Conservation (phyloP, 139 green algal species). For the Astrephomene gubernaculifera region DNA sequence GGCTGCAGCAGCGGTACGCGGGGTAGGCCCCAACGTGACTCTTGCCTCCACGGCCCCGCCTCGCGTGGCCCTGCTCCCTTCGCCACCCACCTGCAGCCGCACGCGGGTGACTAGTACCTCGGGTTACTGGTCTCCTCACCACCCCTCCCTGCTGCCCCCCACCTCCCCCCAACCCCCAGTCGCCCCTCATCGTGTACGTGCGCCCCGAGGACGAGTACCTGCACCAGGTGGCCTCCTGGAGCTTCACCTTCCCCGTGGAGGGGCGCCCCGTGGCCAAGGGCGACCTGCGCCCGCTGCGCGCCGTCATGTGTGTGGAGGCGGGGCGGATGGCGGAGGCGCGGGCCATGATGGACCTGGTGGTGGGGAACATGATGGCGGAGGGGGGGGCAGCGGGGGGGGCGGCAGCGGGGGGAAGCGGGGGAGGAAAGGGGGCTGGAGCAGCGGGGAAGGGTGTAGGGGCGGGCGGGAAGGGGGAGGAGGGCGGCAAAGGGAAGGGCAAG, state of each 20-base stretch:
- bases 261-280: constrained; percentile 62
- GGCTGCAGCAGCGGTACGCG: too few relatives aligned
- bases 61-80: too few relatives aligned
- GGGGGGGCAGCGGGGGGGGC: neutral
- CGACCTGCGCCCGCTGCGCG: constrained; percentile 67
- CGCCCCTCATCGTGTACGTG: constrained; percentile 75
- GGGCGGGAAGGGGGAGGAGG: too few relatives aligned
- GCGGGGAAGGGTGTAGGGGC: too few relatives aligned
- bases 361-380: constrained; percentile 60
- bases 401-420: neutral
- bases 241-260: constrained; percentile 78
- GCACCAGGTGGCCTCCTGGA: constrained; percentile 69
- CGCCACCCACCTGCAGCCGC: too few relatives aligned
- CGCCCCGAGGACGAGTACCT: constrained; percentile 92
- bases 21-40: too few relatives aligned
- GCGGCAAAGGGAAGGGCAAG: too few relatives aligned
- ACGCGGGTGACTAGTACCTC: too few relatives aligned
- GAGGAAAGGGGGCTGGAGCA: too few relatives aligned
- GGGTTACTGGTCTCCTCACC: too few relatives aligned
- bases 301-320: constrained; percentile 66
- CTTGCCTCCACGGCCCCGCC: too few relatives aligned
- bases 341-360: constrained; percentile 57
- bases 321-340: constrained; percentile 47
- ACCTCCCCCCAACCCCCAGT: constrained; percentile 1
- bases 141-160: neutral